phyloP scores from a whole-genome alignment of 1,284 basidiomycete genomes.

The Spongispora temasekensis region DNA sequence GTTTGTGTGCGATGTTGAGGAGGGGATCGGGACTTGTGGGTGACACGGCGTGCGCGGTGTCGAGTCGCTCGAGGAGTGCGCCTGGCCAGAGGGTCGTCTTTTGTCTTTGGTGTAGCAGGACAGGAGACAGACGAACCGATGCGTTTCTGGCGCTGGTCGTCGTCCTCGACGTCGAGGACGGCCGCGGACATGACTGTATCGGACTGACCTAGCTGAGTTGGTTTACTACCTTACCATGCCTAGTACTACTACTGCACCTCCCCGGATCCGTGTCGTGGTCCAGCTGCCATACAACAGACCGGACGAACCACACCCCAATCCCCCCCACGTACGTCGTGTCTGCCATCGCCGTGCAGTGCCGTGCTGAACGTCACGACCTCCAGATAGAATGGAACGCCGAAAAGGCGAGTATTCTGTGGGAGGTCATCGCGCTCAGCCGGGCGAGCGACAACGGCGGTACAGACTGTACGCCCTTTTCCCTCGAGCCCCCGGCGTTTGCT shows the following conservation, averaged over 20 bases:
- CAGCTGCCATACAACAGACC: slow-evolving; percentile 75
- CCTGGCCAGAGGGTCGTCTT: slow-evolving; percentile 17
- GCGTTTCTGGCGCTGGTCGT: slow-evolving; percentile 34
- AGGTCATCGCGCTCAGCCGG: slow-evolving; percentile 74
- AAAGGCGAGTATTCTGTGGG: slow-evolving; percentile 82
- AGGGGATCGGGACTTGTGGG: not conserved
- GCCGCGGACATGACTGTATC: not conserved
- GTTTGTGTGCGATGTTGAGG: slow-evolving; percentile 20
- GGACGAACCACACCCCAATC: slow-evolving; percentile 61
- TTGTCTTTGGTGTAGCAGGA: not conserved
- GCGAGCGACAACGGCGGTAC: slow-evolving; percentile 61
- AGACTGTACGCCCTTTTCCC: slow-evolving; percentile 60
- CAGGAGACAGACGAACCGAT: slow-evolving; percentile 26
- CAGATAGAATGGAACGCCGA: slow-evolving; percentile 81
- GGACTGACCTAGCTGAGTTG: not conserved
- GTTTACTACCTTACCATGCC: too few species aligned
- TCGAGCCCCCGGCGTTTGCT: not conserved
- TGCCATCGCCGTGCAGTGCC: not conserved
- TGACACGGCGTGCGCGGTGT: slow-evolving; percentile 6
- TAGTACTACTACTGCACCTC: slow-evolving; percentile 29
- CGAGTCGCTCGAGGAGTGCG: slow-evolving; percentile 29
- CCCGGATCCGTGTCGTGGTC: slow-evolving; percentile 67
- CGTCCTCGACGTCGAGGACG: slow-evolving; percentile 37
- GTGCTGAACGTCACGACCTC: slow-evolving; percentile 20
- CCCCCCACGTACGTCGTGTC: slow-evolving; percentile 58